phyloP scores from a whole-genome alignment of 345 rosid species.

The Sisymbrium irio region DNA sequence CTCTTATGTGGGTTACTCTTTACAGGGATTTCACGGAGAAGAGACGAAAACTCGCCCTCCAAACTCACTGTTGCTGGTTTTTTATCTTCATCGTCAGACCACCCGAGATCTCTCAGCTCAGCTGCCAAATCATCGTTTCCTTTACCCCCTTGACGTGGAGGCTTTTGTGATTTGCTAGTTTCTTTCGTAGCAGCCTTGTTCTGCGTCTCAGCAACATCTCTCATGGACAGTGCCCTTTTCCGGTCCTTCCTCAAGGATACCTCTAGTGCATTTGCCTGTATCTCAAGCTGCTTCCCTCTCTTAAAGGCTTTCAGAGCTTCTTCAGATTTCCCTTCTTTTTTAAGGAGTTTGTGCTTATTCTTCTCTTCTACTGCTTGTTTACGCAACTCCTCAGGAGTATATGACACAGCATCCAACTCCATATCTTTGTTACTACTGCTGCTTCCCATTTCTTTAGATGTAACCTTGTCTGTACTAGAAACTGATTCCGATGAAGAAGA shows the following conservation, averaged over 20 bases:
- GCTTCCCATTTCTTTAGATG: conserved; percentile 39
- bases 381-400: conserved; percentile 66
- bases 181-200: conserved; percentile 44
- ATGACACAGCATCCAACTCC: conserved; percentile 31
- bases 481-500: conserved; percentile 46
- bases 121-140: conserved; percentile 59
- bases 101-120: conserved; percentile 77
- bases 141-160: conserved; percentile 36
- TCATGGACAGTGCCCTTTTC: conserved; percentile 44
- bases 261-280: conserved; percentile 80
- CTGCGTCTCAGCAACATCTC: conserved; percentile 35
- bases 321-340: conserved; percentile 75
- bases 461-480: conserved; percentile 29
- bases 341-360: conserved; percentile 62
- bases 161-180: conserved; percentile 45
- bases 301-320: conserved; percentile 88
- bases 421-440: conserved; percentile 37
- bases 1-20: conserved; percentile 37
- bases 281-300: conserved; percentile 94
- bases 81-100: conserved; percentile 74
- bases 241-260: conserved; percentile 53
- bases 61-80: conserved; percentile 48
- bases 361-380: conserved; percentile 74
- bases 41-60: conserved; percentile 85
- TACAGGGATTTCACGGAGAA: conserved; percentile 55